Evolutionary conservation across 148 eudicot genomes (phyloP).

Genomic region (Rhododendron vialii): DNA sequence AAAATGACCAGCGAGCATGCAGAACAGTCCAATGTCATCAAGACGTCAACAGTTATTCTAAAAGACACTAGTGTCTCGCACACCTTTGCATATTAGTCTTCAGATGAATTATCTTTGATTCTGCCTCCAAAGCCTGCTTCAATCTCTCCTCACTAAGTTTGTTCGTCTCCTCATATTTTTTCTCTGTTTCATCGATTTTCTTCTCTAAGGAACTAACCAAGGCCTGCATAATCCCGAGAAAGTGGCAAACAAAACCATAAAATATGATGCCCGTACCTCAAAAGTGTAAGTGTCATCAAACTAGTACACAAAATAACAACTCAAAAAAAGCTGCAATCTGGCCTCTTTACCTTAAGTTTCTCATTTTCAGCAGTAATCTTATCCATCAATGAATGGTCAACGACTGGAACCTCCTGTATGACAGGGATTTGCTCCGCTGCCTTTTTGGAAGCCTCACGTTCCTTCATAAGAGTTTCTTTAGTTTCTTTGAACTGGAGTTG

Average conservation of each 20-base stretch:
- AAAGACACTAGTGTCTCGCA: neutral
- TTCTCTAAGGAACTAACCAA: conserved; percentile 76
- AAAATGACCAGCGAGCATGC: neutral
- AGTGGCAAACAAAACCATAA: neutral
- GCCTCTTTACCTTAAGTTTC: conserved; percentile 66
- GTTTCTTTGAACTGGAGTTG: conserved; percentile 72
- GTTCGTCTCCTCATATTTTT: conserved; percentile 83
- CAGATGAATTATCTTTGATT: conserved; percentile 67
- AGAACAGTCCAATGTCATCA: neutral
- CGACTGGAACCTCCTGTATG: conserved; percentile 77
- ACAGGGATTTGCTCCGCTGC: conserved; percentile 65
- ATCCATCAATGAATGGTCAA: conserved; percentile 64
- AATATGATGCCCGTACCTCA: neutral
- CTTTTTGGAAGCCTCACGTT: conserved; percentile 60
- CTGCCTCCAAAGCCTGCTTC: conserved; percentile 89
- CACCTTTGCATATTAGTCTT: conserved; percentile 92
- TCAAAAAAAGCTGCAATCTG: conserved; percentile 4
- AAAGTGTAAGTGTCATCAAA: neutral
- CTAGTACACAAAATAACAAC: neutral
- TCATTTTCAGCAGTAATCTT: conserved; percentile 85
- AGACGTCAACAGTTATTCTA: neutral
- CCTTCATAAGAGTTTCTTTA: conserved; percentile 63
- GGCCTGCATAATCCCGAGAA: conserved; percentile 38
- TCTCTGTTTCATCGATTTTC: conserved; percentile 87
- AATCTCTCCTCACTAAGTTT: conserved; percentile 87